These are phyloP conservation scores for Solanum corneliomulleri DNA, from an alignment of 257 asterid species.

Conservation along the genomic window DNA sequence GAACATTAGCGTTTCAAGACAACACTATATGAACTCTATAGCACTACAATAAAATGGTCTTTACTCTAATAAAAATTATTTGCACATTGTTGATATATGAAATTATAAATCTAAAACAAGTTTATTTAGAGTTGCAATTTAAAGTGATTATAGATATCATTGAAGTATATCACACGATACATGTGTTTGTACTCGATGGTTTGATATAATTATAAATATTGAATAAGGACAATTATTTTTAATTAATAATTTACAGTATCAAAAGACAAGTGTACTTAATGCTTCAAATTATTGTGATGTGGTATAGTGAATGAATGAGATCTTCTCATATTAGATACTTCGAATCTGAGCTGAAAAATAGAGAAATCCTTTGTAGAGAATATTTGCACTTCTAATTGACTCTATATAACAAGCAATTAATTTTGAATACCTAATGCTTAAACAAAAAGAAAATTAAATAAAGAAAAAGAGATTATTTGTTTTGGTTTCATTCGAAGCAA, in stretches of 20 bases:
- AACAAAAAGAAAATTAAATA: neutral
- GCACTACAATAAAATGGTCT: neutral
- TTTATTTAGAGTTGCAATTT: neutral
- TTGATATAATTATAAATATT: neutral
- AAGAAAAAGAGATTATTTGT: neutral
- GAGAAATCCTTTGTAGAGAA: neutral
- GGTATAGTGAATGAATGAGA: neutral
- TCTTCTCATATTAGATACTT: neutral
- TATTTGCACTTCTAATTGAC: neutral
- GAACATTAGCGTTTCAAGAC: neutral
- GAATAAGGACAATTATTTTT: neutral
- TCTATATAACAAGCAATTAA: neutral
- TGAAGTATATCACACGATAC: neutral
- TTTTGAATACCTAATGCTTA: neutral
- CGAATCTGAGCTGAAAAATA: neutral
- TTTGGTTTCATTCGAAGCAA: neutral
- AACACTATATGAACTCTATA: neutral
- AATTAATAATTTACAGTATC: neutral
- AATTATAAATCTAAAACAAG: neutral
- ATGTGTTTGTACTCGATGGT: neutral
- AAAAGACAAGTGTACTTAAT: neutral
- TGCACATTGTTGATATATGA: neutral
- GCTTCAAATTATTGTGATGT: neutral
- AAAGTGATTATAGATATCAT: neutral
- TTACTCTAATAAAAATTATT: neutral